A percentile compares a stretch with the other conserved stretches of the same genome.
phyloP scores from a whole-genome alignment of 129 eudicot genomes.

The Flaveria bidentis region DNA sequence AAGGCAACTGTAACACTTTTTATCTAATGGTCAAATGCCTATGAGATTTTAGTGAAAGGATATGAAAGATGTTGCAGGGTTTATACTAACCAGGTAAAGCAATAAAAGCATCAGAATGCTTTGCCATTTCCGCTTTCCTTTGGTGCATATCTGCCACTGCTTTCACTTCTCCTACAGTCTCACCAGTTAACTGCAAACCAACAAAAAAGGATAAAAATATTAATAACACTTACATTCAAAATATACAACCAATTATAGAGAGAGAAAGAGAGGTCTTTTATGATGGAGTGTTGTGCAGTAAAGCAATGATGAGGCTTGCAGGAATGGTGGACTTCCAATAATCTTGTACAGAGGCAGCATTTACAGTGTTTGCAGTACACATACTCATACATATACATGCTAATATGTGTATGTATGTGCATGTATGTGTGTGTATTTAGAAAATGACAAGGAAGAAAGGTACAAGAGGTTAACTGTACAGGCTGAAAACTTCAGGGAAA shows the following conservation, averaged over 20 bases:
- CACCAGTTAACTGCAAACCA: conserved; percentile 91
- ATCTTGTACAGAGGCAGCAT: conserved; percentile 33
- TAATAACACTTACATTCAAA: neutral
- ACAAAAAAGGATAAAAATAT: neutral
- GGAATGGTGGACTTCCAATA: conserved; percentile 49
- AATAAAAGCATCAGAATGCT: conserved; percentile 97
- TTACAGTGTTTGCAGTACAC: conserved; percentile 34
- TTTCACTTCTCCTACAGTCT: conserved; percentile 97
- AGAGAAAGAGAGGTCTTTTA: conserved; percentile 25
- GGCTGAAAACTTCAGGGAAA: conserved; percentile 39
- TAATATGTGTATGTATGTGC: conserved; percentile 17
- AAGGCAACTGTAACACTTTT: conserved; percentile 32
- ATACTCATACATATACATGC: conserved; percentile 26
- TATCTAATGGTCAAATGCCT: conserved; percentile 20
- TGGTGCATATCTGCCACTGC: conserved; percentile 99
- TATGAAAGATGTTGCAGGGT: conserved; percentile 19
- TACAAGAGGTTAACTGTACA: conserved; percentile 45
- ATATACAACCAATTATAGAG: conserved; percentile 6
- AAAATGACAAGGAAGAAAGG: conserved; percentile 65
- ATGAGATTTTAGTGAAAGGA: conserved; percentile 38
- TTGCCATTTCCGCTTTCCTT: conserved; percentile 99
- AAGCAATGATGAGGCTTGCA: conserved; percentile 72
- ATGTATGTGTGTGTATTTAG: conserved; percentile 26
- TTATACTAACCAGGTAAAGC: conserved; percentile 92
- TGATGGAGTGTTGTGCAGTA: conserved; percentile 48